These are phyloP conservation scores for Micromonas commoda DNA, from an alignment of 139 green algal species.

Conservation along the genomic window DNA sequence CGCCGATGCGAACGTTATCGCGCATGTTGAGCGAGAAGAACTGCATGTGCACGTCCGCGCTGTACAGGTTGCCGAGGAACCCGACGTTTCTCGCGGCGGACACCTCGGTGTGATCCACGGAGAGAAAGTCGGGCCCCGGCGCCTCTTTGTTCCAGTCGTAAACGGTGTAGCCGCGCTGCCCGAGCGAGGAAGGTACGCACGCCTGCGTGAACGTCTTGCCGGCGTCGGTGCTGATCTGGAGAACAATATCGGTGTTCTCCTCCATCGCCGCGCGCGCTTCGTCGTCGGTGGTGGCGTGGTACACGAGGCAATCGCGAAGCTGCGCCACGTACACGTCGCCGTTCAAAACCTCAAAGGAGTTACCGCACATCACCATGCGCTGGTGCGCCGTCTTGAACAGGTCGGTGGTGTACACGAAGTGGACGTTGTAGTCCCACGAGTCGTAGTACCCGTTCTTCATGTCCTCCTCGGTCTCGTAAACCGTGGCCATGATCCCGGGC, in stretches of 20 bases:
- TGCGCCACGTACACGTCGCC: slow-evolving; percentile 31
- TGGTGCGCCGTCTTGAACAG: slow-evolving; percentile 57
- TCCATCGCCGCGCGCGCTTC: neutral
- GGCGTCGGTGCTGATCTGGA: slow-evolving; percentile 49
- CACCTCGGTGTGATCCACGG: slow-evolving; percentile 69
- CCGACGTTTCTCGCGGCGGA: slow-evolving; percentile 34
- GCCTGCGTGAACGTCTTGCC: slow-evolving; percentile 56
- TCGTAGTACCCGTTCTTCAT: slow-evolving; percentile 5
- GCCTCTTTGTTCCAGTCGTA: neutral
- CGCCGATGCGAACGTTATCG: slow-evolving; percentile 46
- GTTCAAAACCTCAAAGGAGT: slow-evolving; percentile 81
- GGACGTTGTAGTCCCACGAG: slow-evolving; percentile 77
- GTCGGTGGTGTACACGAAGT: slow-evolving; percentile 72
- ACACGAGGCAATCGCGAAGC: slow-evolving; percentile 4
- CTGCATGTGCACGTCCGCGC: slow-evolving; percentile 53
- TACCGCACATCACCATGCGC: slow-evolving; percentile 70
- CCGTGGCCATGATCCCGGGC: slow-evolving; percentile 3
- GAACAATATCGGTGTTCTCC: slow-evolving; percentile 26
- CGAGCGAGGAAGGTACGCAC: slow-evolving; percentile 64
- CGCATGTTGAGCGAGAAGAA: slow-evolving; percentile 68
- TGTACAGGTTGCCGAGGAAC: slow-evolving; percentile 57
- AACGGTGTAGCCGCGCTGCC: slow-evolving; percentile 64
- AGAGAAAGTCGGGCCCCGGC: slow-evolving; percentile 49
- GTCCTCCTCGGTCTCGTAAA: neutral
- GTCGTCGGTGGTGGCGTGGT: neutral